Evolutionary conservation across 2,329 filamentous ascomycete species (phyloP), one percentile per base, ranked within the genome.

Genomic region (Aspergillus pseudoterreus): DNA sequence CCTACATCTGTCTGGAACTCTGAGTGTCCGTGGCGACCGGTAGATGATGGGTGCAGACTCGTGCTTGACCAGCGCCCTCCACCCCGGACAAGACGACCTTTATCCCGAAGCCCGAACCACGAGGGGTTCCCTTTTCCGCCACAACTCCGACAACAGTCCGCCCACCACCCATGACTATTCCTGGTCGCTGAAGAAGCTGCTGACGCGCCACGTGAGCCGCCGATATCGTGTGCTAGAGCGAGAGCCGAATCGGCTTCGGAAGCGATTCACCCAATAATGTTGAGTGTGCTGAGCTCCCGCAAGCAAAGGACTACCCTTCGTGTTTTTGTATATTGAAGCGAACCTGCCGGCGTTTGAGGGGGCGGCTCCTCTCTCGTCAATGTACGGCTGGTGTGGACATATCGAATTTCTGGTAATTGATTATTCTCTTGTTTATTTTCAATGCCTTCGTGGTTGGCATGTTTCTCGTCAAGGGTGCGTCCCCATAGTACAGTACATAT

Each of bases 201-300:
- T 68, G 36, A 56, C 57, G 32, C 59, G 64, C 17, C 59, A 60
- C 44, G 57, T 58, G 43, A 66, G 60, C 45, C 60, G 59, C 43
- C 62, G 60, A 38, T 68, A 68, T 60, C 59, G 62, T 21, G 57
- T 64, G 41, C 57, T 67, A 43, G 65, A 68, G 48, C 58, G 62
- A 49, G 64, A 68, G 50, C 63, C 64, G 44, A 66, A 65, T 46
- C 58, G 64, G 35, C 54, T 68, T 51, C 52, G 63, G 45, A 68
- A 68, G 53, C 61, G 63, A 38, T 55, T 45, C 17, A 54, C 53
- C 35, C 51, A 52, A 43, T 57, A 53, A 47, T 24, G 27, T 9
- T 6, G 22, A 6, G 22, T 6, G 22, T 22, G 22, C 22, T 4
- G 22, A 22, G 22, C 22, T 22, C 22, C 22, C 4, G 5, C 22